phyloP scores from a whole-genome alignment of 2,329 filamentous ascomycete genomes.

The Aureobasidium uvarum region DNA sequence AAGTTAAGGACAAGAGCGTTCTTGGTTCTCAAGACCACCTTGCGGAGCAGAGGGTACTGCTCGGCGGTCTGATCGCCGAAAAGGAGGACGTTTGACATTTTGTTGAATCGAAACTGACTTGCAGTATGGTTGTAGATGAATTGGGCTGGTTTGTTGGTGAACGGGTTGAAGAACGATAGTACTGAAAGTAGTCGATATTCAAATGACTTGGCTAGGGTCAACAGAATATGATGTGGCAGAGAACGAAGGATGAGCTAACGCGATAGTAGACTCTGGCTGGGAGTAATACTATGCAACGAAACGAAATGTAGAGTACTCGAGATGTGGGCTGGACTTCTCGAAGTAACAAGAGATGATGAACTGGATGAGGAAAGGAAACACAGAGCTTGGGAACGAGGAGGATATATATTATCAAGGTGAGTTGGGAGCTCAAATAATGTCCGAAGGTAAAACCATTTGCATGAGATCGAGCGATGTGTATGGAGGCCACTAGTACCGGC shows the following conservation, averaged over 20 bases:
- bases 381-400: conserved; percentile 27
- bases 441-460: conserved; percentile 29
- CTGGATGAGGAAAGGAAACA: conserved; percentile 21
- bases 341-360: conserved; percentile 23
- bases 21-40: conserved; percentile 49
- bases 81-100: conserved; percentile 55
- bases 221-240: conserved; percentile 8
- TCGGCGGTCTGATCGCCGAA: conserved; percentile 71
- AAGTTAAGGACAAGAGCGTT: conserved; percentile 62
- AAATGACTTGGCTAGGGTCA: conserved; percentile 20
- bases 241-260: neutral
- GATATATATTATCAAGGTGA: conserved; percentile 41
- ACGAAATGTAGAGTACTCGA: conserved; percentile 21
- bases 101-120: conserved; percentile 25
- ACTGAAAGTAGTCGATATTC: conserved; percentile 22
- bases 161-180: conserved; percentile 24
- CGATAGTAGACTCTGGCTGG: conserved; percentile 26
- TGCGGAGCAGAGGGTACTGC: conserved; percentile 60
- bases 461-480: conserved; percentile 39
- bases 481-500: conserved; percentile 31
- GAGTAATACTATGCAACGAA: conserved; percentile 25
- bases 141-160: conserved; percentile 19
- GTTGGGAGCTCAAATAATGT: conserved; percentile 13
- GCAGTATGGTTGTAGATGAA: conserved; percentile 13
- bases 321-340: conserved; percentile 29